A percentile compares a stretch with the other conserved stretches of the same genome.
Evolutionary conservation across 345 rosid species (phyloP).

Genomic region (Gossypium sturtianum): DNA sequence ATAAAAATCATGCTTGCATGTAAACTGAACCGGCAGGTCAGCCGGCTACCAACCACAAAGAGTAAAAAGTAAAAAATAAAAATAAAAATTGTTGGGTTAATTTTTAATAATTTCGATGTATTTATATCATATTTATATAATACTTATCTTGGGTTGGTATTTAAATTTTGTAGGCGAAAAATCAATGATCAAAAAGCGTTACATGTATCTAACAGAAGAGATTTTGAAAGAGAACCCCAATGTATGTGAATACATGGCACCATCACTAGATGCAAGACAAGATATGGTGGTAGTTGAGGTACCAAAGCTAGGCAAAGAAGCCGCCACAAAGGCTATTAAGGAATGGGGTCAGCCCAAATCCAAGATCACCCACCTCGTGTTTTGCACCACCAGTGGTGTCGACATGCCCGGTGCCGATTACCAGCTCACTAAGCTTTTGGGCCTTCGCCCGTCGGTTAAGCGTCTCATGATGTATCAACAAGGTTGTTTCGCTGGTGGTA

Average conservation of each 20-base stretch:
- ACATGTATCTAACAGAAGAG: constrained; percentile 27
- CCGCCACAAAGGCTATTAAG: constrained; percentile 25
- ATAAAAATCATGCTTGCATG: too few species aligned
- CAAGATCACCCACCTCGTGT: constrained; percentile 35
- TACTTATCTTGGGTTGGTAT: too few species aligned
- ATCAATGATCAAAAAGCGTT: constrained; percentile 25
- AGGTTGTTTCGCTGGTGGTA: constrained; percentile 20
- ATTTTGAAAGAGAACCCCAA: constrained; percentile 15
- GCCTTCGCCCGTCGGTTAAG: constrained; percentile 28
- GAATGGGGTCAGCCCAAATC: constrained; percentile 31
- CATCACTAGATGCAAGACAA: constrained; percentile 29
- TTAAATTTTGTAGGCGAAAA: constrained; percentile 24
- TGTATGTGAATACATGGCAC: constrained; percentile 18
- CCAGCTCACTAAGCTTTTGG: constrained; percentile 34
- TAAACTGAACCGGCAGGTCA: too few species aligned
- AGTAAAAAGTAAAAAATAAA: too few species aligned
- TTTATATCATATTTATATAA: too few species aligned
- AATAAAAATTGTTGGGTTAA: too few species aligned
- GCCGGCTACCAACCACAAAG: too few species aligned
- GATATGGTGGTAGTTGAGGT: constrained; percentile 22
- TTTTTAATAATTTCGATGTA: too few species aligned
- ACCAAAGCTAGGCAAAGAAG: constrained; percentile 30
- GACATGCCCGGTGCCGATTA: constrained; percentile 40
- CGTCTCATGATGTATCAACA: constrained; percentile 33
- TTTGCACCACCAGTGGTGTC: constrained; percentile 26